Base-by-base conservation (phyloP, 2,329 filamentous ascomycete genomes). In the Colletotrichum sp. region DNA sequence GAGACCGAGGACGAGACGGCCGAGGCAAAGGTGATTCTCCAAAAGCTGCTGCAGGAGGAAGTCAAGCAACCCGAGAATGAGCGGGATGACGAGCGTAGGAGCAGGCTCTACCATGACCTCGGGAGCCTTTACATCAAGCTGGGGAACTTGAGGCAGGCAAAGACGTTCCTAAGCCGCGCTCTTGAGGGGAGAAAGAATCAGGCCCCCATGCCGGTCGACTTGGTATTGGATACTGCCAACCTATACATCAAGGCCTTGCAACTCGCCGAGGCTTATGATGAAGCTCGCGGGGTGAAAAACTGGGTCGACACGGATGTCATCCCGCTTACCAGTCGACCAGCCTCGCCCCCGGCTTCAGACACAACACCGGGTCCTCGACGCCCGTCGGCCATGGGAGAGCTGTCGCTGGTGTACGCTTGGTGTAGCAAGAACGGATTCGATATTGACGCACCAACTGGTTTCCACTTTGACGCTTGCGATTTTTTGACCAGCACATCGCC, bases 51-150 rank as follows among this genome's bases (percentile, higher is more conserved):
- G 18, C 30, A 77, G 12, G 76, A 79, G 26, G 77, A 78, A 26
- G 49, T 77, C 3, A 77, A 71, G 2, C 77, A 75, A 21, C 67
- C 77, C 8, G 80, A 81, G 62, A 77, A 75, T 5, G 28, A 77
- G 7, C 64, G 32, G 8, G 55, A 77, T 24, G 71, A 67, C n/a
- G 77, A 71, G 36, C 67, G 77, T 10, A 71, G 71, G 0, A 71
- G 77, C n/a, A 75, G 77, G 6, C 67, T 83, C 15, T 79, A 82
- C 52, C 79, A 83, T 30, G 81, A 82, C n/a, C 79, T 83, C 12
- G 82, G 82, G 7, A 73, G 70, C 9, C 71, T 83, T 1, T 79
- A 79, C 34, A 70, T 78, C 39, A 76, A 76, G 28, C 72, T 78
- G 6, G 75, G 77, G 13, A 80, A 80, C 18, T 52, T 78, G 32